Base-by-base conservation (phyloP, 2,329 filamentous ascomycete species). In the Paraphaeosphaeria sporulosa region DNA sequence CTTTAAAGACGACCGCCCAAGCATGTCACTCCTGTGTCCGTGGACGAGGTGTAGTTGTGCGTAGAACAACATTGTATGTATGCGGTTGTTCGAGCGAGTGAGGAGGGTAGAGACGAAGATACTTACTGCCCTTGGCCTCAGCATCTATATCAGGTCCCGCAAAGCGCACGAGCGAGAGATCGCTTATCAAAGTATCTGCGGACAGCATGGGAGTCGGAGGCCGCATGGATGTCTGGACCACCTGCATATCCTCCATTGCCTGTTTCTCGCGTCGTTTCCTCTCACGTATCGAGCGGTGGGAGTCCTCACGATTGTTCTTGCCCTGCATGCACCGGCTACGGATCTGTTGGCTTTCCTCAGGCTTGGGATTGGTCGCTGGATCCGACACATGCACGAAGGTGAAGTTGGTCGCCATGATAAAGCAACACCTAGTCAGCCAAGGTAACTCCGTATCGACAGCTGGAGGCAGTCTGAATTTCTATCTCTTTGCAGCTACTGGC, bases 261-360 rank as follows among this genome's bases (percentile, higher is more conserved):
- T 38, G 30, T 15, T 51, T 51, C 19, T 6, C 49, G 3, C 15
- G 32, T 17, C 51, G 58, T 32, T 50, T 63, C n/a, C 51, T 57
- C 30, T 63, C n/a, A n/a, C n/a, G n/a, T n/a, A n/a, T n/a, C n/a
- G n/a, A n/a, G n/a, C n/a, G n/a, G n/a, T n/a, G n/a, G n/a, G n/a
- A n/a, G n/a, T 44, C 57, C 36, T 57, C 63, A 9, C 64, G 66
- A 48, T 66, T 66, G 60, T 66, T 68, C 36, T 56, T 64, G 25
- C 66, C 66, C 38, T 63, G 62, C 66, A 68, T 65, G 43, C 66
- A 66, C 21, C 55, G 61, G 46, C 64, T 65, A 19, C 66, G 66
- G 10, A 68, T 66, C 15, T 58, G 59, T 10, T 44, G 36, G 25
- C 61, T 57, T n/a, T 66, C 59, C 19, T 46, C 59, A 8, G 60